Evolutionary conservation across 768 basidiomycete genomes (phyloP), one percentile per base, ranked within the genome.

Genomic region (Sistotremastrum suecicum): DNA sequence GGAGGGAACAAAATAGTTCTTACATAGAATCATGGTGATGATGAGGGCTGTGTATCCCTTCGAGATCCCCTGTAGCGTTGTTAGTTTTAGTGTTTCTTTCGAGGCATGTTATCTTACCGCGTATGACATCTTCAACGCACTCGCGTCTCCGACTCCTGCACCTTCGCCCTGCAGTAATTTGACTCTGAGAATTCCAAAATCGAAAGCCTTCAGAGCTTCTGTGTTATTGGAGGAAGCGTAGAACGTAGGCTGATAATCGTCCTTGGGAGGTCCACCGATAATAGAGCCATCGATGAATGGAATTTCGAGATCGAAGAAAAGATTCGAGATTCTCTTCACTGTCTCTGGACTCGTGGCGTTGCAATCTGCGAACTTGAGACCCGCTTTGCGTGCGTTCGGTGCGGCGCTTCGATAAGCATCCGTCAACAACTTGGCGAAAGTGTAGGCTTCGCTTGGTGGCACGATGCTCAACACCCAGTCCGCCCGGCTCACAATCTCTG

Each of bases 61-160:
- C 30, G 63, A 60, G 39, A 79, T 74, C 5, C 75, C 76, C 72
- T 76, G 51, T 35, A 20, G 8, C 43, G 39, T n/a, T 9, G 32
- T 8, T 35, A 44, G 42, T 52, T 39, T 12, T 32, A 35, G 31
- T 29, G 36, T 20, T 20, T 20, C 20, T 20, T 20, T 20, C 20
- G 20, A 20, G 47, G 39, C 44, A 41, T 45, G 39, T n/a, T 12
- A 41, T 60, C 70, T 54, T 44, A 77, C 76, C 42, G 71, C 72
- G 58, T 79, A 76, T 12, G 74, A 73, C 76, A 77, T 76, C 59
- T 79, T 79, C 48, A 78, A 55, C 4, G 74, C 75, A 49, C 76
- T 78, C 1, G 75, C 77, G 50, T 72, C 74, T 4, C 77, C 75
- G 28, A 75, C 61, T 2, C 68, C 68, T 1, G 63, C 63, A 31